Evolutionary conservation across 192 early-diverging fungal species (phyloP), one percentile per base, ranked within the genome.

Genomic region (Umbelopsis ramanniana): DNA sequence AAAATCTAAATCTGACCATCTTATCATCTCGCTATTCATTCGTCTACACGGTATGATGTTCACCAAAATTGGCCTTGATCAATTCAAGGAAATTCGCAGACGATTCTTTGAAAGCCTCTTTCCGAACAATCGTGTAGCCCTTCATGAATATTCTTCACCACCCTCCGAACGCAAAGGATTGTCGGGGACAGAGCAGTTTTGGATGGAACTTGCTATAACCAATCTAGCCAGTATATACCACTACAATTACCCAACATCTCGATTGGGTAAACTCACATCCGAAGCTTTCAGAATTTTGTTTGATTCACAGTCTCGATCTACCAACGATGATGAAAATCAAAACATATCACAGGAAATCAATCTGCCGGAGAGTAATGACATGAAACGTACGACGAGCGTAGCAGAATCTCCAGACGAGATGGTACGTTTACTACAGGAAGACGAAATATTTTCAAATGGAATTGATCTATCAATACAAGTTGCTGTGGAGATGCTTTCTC

Each of bases 41-140:
- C 73, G 82, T 21, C 74, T 88, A 4, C 87, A 88, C 40, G 83
- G 85, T 14, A 84, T 88, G 87, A 71, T 88, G 23, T 88, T 88
- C 72, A 86, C 84, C 17, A 88, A 85, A 52, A 83, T 88, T 35
- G 85, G 84, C 4, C 74, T 88, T n/a, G 87, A 88, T 45, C 35
- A 73, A 15, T 88, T 88, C 72, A 72, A 77, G 10, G 74, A 81
- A 38, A 72, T 74, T 26, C 67, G 73, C 24, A 29, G 68, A 37
- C 46, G 68, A 17, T 76, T 67, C 29, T 74, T 76, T 48, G 68
- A 69, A 22, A 33, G 37, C 4, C 46, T 73, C 1, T 74, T 80
- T 57, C 52, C 69, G 5, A 71, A 52, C 14, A 52, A 38, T 29
- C 21, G 37, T 6, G 11, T 29, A 26, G 14, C 63, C 12, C 5